Percentiles rank a stretch among this genome's conserved stretches.
phyloP scores from a whole-genome alignment of 2,329 filamentous ascomycete species.

The Epicoccum sorghinum region DNA sequence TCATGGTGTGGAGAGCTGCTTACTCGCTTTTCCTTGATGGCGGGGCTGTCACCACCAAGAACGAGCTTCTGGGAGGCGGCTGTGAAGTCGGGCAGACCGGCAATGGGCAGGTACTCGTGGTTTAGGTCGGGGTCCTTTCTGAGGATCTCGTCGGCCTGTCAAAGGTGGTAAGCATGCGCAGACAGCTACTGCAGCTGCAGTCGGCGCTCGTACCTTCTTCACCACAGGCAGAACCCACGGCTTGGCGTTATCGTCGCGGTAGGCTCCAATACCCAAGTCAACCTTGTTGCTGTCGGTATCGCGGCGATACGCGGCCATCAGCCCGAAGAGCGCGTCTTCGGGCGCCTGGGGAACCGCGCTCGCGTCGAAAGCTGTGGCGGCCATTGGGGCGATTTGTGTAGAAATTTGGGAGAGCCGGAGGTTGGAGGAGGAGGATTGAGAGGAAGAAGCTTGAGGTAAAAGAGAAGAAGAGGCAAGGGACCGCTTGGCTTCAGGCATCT shows the following conservation, averaged over 20 bases:
- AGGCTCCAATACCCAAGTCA: conserved; percentile 93
- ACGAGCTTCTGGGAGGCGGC: conserved; percentile 90
- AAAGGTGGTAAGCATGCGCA: conserved; percentile 26
- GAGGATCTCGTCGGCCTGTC: conserved; percentile 86
- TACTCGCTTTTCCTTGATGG: conserved; percentile 81
- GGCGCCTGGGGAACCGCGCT: conserved; percentile 85
- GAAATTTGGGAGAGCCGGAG: conserved; percentile 63
- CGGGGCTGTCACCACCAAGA: conserved; percentile 78
- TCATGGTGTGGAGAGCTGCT: conserved; percentile 28
- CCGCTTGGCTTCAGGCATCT: conserved; percentile 31
- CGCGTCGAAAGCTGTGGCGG: conserved; percentile 73
- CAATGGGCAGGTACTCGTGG: conserved; percentile 98
- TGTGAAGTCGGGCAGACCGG: conserved; percentile 84
- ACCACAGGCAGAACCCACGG: conserved; percentile 97
- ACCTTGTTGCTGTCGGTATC: conserved; percentile 82
- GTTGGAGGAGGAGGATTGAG: conserved; percentile 32
- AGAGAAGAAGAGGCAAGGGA: conserved; percentile 15
- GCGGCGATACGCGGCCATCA: conserved; percentile 85
- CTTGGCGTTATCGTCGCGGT: conserved; percentile 93
- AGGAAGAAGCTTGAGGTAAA: conserved; percentile 19
- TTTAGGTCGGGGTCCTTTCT: conserved; percentile 88
- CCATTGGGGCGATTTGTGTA: conserved; percentile 71
- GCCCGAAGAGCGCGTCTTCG: conserved; percentile 91
- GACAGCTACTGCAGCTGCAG: background rate
- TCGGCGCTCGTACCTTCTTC: conserved; percentile 74